Evolutionary conservation across 352 stramenopile genomes (phyloP), one percentile per base, ranked within the genome.

Genomic region (Blastocystis sp.): DNA sequence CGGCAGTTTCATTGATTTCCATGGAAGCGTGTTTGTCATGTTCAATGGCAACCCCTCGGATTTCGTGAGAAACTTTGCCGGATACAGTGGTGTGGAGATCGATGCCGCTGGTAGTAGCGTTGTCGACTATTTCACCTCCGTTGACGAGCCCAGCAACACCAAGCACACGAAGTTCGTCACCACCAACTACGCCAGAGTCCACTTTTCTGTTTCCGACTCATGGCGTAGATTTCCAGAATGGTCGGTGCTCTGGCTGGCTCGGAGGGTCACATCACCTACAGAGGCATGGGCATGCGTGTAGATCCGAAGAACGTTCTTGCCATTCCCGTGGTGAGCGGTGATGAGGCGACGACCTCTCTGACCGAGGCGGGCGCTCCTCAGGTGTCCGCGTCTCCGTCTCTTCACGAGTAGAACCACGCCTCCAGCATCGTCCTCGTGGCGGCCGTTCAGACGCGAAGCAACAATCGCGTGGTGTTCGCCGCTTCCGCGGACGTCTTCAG

Each of bases 401-500:
- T 10, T 82, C 28, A 82, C 11, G 23, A 34, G 7, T 40, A 79
- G 67, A 34, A 86, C 65, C 74, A 80, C 77, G 62, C 89, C 69
- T 81, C 77, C 91, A 92, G 89, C 79, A 93, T 66, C 87, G 92
- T 74, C 80, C 91, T 89, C 91, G 91, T 96, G 43, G 93, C 92
- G 9, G 93, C 92, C n/a, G 90, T 95, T 11, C 94, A 96, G 89
- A 93, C 89, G 17, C 93, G 94, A 71, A 96, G 95, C 92, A 97
- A 97, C 77, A 93, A 94, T 21, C 93, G 94, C 10, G 90, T 96
- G 28, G 88, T 96, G 38, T 93, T 97, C 78, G 88, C 92, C 23
- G 94, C 93, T 45, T 97, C 93, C 56, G 88, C 96, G 45, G 93
- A 94, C 34, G 89, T 96, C 52, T 96, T 97, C 88, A 94, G 92